Percentiles rank a stretch among this genome's conserved stretches.
These are phyloP conservation scores for Coniella lustricola DNA, from an alignment of 2,329 filamentous ascomycete genomes.

Conservation along the genomic window DNA sequence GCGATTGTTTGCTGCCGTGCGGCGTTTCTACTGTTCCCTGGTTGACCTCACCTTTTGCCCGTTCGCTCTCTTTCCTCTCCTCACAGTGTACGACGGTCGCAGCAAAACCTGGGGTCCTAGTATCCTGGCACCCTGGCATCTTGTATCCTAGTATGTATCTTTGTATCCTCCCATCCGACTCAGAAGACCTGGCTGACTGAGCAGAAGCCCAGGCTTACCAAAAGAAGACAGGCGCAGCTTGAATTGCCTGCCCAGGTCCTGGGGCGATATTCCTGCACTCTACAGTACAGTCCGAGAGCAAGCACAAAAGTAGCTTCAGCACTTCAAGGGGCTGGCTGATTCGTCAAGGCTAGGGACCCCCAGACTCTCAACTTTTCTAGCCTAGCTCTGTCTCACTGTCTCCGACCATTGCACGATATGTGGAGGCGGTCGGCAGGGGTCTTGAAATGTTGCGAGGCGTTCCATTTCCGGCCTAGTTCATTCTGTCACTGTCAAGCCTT, in stretches of 20 bases:
- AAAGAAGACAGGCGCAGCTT: neutral
- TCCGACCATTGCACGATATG: neutral
- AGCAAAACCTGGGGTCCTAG: neutral
- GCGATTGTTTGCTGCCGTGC: constrained; percentile 15
- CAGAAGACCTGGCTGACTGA: neutral
- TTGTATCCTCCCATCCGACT: neutral
- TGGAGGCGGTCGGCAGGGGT: neutral
- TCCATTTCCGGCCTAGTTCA: neutral
- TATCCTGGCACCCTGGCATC: neutral
- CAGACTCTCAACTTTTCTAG: constrained; percentile 1
- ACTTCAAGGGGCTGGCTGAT: too few species aligned
- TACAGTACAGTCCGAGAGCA: too few species aligned
- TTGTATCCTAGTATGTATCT: neutral
- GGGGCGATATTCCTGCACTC: neutral
- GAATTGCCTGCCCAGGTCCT: neutral
- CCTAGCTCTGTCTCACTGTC: constrained; percentile 4
- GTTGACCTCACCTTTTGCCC: neutral
- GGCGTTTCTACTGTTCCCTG: constrained; percentile 2
- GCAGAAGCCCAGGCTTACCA: neutral
- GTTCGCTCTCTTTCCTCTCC: neutral
- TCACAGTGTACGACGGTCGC: constrained; percentile 1
- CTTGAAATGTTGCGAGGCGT: neutral
- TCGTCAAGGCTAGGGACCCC: neutral
- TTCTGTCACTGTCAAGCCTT: neutral
- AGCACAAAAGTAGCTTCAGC: too few species aligned